phyloP scores from a whole-genome alignment of 805 yeast genomes.

The Lipomyces orientalis region DNA sequence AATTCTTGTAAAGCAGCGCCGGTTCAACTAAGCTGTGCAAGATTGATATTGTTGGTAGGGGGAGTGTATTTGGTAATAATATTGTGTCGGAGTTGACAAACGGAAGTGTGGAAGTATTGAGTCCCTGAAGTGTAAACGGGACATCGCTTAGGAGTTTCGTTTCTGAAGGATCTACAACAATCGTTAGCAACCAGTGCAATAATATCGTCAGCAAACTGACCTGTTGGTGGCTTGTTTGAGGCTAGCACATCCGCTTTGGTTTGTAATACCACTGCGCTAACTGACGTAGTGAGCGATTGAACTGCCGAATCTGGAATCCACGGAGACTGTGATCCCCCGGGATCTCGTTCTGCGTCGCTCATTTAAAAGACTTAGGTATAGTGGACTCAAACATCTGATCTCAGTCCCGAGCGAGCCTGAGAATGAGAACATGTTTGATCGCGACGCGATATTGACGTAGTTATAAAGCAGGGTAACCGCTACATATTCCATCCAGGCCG shows the following conservation, averaged over 20 bases:
- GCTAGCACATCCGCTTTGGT: conserved; percentile 31
- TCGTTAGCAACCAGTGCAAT: background rate
- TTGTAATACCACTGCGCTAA: conserved; percentile 9
- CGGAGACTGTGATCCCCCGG: conserved; percentile 2
- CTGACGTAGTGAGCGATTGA: background rate
- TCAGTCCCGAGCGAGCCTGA: background rate
- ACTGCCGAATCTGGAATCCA: conserved; percentile 16
- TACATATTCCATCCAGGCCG: background rate
- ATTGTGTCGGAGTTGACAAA: conserved; percentile 17
- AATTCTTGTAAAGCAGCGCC: conserved; percentile 64
- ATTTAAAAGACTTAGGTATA: background rate
- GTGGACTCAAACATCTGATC: too few species aligned
- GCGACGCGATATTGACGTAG: too few species aligned
- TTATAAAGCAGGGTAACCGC: background rate
- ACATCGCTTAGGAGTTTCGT: conserved; percentile 39
- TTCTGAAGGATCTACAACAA: conserved; percentile 35
- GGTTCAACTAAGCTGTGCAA: conserved; percentile 69
- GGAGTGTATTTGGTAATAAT: conserved; percentile 58
- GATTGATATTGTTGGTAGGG: conserved; percentile 61
- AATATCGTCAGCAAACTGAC: conserved; percentile 2
- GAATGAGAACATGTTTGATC: background rate
- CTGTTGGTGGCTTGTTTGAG: conserved; percentile 20
- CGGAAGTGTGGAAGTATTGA: conserved; percentile 38
- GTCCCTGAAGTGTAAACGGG: conserved; percentile 46
- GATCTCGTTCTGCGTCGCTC: background rate